A percentile compares a stretch with the other conserved stretches of the same genome.
phyloP scores from a whole-genome alignment of 441 rosid genomes.

The Adansonia grandidieri region DNA sequence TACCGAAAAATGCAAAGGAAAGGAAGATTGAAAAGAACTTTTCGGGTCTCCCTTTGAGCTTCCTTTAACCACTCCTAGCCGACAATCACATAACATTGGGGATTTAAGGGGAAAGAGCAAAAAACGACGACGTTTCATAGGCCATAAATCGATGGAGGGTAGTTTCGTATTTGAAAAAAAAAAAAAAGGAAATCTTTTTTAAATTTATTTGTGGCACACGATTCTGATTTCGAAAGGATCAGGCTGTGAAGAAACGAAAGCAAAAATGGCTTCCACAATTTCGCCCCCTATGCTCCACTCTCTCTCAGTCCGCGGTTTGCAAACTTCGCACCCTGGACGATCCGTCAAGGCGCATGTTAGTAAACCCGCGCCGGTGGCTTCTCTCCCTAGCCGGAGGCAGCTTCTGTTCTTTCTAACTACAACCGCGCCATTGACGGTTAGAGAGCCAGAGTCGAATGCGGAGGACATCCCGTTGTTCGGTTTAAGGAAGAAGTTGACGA shows the following conservation, averaged over 20 bases:
- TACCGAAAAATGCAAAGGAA: neutral
- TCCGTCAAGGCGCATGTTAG: conserved; percentile 29
- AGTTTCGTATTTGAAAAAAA: no score
- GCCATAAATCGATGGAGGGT: no score
- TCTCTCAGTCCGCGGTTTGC: conserved; percentile 4
- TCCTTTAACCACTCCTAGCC: conserved; percentile 27
- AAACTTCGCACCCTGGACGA: conserved; percentile 35
- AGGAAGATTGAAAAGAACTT: conserved; percentile 13
- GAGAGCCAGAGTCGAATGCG: conserved; percentile 53
- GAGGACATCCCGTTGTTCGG: conserved; percentile 78
- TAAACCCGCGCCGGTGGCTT: conserved; percentile 10
- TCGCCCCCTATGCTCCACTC: neutral
- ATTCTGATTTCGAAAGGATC: conserved; percentile 9
- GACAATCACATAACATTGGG: neutral
- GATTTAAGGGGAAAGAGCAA: neutral
- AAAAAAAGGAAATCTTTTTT: neutral
- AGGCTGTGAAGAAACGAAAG: neutral
- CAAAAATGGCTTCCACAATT: conserved; percentile 14
- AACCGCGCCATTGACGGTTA: conserved; percentile 44
- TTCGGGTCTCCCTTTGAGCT: neutral
- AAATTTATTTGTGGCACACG: neutral
- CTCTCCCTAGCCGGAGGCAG: conserved; percentile 54
- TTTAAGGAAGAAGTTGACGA: conserved; percentile 68
- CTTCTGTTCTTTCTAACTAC: conserved; percentile 58
- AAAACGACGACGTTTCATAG: neutral